These are phyloP conservation scores for Vararia minispora DNA, from an alignment of 768 basidiomycete species.

Conservation along the genomic window DNA sequence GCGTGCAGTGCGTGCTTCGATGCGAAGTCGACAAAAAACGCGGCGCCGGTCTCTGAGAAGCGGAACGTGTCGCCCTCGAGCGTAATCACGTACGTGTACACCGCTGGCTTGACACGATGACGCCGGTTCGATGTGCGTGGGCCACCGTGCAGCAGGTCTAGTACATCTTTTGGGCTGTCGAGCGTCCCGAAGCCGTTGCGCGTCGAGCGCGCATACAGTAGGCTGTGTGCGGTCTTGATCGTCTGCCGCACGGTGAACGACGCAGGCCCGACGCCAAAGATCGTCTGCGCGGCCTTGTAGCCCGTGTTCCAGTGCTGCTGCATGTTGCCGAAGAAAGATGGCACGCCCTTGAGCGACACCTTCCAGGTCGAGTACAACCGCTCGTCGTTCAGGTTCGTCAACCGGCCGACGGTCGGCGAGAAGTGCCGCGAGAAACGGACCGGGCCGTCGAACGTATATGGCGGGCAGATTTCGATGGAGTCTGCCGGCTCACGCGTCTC, in stretches of 20 bases:
- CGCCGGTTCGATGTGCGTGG: slow-evolving; percentile 3
- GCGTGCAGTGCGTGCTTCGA: slow-evolving; percentile 82
- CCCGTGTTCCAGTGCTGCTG: slow-evolving; percentile 56
- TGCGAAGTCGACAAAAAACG: slow-evolving; percentile 79
- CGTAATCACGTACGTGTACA: slow-evolving; percentile 81
- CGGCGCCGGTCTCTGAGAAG: slow-evolving; percentile 80
- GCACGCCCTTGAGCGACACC: slow-evolving; percentile 48
- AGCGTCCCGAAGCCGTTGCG: slow-evolving; percentile 54
- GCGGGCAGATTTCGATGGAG: slow-evolving; percentile 26
- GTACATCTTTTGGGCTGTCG: slow-evolving; percentile 33
- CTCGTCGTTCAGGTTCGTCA: slow-evolving; percentile 49
- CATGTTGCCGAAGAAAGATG: slow-evolving; percentile 44
- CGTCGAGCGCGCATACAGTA: slow-evolving; percentile 63
- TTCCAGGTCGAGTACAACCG: slow-evolving; percentile 78
- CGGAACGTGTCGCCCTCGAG: slow-evolving; percentile 65
- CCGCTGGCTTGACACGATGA: slow-evolving; percentile 62
- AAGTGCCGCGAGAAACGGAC: slow-evolving; percentile 60
- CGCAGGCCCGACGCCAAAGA: slow-evolving; percentile 49
- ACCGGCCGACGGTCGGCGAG: slow-evolving; percentile 56
- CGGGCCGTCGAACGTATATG: slow-evolving; percentile 66
- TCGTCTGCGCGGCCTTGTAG: slow-evolving; percentile 61
- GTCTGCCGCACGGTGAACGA: slow-evolving; percentile 54
- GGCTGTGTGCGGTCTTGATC: slow-evolving; percentile 61
- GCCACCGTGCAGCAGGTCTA: slow-evolving; percentile 40
- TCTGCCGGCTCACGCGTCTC: slow-evolving; percentile 36